phyloP scores from a whole-genome alignment of 2,329 filamentous ascomycete species.

The Cladosporium sp. region DNA sequence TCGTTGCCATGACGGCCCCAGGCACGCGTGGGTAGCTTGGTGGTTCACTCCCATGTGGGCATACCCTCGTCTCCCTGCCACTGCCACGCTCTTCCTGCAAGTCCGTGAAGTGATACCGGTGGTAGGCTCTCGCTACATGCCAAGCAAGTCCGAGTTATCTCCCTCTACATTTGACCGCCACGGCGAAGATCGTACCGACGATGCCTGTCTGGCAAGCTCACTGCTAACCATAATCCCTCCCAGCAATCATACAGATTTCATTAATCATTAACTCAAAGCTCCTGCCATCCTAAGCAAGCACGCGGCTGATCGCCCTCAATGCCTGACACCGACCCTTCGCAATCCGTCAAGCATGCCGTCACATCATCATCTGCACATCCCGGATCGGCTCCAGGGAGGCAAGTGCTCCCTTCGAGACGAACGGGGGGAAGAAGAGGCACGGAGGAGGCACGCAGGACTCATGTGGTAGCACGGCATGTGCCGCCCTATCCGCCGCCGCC shows the following conservation, averaged over 20 bases:
- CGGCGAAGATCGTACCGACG: slow-evolving; percentile 5
- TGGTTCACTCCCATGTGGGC: neutral
- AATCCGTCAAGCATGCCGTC: neutral
- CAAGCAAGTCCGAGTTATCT: slow-evolving; percentile 3
- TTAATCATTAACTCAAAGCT: neutral
- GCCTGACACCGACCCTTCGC: slow-evolving; percentile 2
- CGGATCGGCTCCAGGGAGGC: neutral
- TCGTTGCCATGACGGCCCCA: neutral
- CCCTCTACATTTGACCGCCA: neutral
- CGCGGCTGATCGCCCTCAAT: slow-evolving; percentile 5
- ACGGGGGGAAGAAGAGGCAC: neutral
- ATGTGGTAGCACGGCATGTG: neutral
- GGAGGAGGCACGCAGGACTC: neutral
- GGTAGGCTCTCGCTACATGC: neutral
- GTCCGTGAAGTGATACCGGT: too few relatives aligned
- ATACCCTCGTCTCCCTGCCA: neutral
- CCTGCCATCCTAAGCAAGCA: slow-evolving; percentile 5
- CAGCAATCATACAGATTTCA: slow-evolving; percentile 9
- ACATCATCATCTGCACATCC: slow-evolving; percentile 7
- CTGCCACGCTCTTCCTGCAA: neutral
- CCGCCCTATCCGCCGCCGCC: neutral
- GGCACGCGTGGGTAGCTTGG: slow-evolving; percentile 7
- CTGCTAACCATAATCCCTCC: neutral
- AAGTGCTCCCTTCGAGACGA: neutral
- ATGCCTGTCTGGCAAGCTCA: slow-evolving; percentile 5